Evolutionary conservation across 768 basidiomycete species (phyloP).

Genomic region (Kwoniella pini): DNA sequence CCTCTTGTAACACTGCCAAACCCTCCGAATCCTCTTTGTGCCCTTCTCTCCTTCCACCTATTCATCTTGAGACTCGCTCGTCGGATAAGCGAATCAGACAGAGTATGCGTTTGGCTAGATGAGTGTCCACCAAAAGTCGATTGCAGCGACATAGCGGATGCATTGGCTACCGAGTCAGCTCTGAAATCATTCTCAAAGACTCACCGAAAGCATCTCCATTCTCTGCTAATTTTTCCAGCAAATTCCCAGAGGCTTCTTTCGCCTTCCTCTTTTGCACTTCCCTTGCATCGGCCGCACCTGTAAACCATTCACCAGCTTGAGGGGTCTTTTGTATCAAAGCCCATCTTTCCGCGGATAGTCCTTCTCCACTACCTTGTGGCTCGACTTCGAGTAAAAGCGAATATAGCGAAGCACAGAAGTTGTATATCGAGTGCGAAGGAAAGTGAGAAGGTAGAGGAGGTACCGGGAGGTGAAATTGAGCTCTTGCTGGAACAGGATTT

Average conservation of each 20-base stretch:
- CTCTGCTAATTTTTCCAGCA: slow-evolving; percentile 32
- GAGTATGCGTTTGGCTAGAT: slow-evolving; percentile 7
- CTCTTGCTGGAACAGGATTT: slow-evolving; percentile 38
- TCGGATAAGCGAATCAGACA: slow-evolving; percentile 31
- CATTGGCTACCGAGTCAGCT: slow-evolving; percentile 29
- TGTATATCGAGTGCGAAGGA: slow-evolving; percentile 44
- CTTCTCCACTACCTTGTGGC: slow-evolving; percentile 11
- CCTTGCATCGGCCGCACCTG: slow-evolving; percentile 28
- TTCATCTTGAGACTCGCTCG: slow-evolving; percentile 39
- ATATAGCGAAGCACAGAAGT: slow-evolving; percentile 37
- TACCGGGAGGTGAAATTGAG: slow-evolving; percentile 34
- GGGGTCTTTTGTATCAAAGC: slow-evolving; percentile 40
- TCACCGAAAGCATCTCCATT: slow-evolving; percentile 33
- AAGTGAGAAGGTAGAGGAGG: slow-evolving; percentile 42
- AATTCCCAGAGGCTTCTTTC: neutral
- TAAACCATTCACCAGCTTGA: slow-evolving; percentile 43
- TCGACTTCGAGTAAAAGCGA: slow-evolving; percentile 31
- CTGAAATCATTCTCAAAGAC: slow-evolving; percentile 11
- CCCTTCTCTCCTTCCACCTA: slow-evolving; percentile 36
- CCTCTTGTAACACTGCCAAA: slow-evolving; percentile 38
- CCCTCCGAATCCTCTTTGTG: slow-evolving; percentile 22
- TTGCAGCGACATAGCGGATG: slow-evolving; percentile 31
- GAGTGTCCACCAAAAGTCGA: slow-evolving; percentile 22
- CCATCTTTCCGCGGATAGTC: slow-evolving; percentile 29
- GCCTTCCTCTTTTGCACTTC: slow-evolving; percentile 22